phyloP scores from a whole-genome alignment of 2,329 filamentous ascomycete species.

The Zarea fungicola region DNA sequence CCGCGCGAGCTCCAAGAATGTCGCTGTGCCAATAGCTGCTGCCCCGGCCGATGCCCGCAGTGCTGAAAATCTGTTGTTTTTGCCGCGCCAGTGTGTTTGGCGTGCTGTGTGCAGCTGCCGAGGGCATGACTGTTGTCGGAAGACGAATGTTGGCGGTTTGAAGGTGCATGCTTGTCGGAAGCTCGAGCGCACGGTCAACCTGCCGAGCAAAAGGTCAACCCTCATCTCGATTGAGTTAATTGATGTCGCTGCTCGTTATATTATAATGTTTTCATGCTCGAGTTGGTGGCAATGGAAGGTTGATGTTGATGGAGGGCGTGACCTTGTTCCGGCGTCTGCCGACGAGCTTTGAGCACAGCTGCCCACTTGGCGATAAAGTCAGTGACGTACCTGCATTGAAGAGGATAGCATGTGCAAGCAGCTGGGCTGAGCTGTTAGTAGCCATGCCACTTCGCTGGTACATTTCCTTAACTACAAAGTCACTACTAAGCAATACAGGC shows the following conservation, averaged over 20 bases:
- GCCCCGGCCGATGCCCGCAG: slow-evolving; percentile 36
- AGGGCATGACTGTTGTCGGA: not conserved
- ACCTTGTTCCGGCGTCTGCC: slow-evolving; percentile 7
- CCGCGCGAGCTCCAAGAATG: slow-evolving; percentile 55
- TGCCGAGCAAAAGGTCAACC: slow-evolving; percentile 36
- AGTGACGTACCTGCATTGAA: not conserved
- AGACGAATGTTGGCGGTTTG: slow-evolving; percentile 7
- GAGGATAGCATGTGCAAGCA: no score
- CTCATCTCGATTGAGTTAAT: slow-evolving; percentile 39
- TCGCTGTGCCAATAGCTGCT: slow-evolving; percentile 47
- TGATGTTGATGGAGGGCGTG: not conserved
- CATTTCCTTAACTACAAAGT: no score
- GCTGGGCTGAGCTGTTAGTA: no score
- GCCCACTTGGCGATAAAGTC: not conserved
- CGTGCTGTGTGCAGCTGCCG: slow-evolving; percentile 19
- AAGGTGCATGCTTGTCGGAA: slow-evolving; percentile 24
- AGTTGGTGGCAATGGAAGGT: not conserved
- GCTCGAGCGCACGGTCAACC: slow-evolving; percentile 37
- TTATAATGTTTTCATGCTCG: slow-evolving; percentile 6
- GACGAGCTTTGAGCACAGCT: not conserved
- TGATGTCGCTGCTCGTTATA: not conserved
- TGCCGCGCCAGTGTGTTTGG: slow-evolving; percentile 22
- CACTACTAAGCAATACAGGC: no score
- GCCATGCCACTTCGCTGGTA: no score
- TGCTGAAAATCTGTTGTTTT: slow-evolving; percentile 19